These are phyloP conservation scores for Malassezia sympodialis DNA, from an alignment of 1,284 basidiomycete species.

Conservation along the genomic window DNA sequence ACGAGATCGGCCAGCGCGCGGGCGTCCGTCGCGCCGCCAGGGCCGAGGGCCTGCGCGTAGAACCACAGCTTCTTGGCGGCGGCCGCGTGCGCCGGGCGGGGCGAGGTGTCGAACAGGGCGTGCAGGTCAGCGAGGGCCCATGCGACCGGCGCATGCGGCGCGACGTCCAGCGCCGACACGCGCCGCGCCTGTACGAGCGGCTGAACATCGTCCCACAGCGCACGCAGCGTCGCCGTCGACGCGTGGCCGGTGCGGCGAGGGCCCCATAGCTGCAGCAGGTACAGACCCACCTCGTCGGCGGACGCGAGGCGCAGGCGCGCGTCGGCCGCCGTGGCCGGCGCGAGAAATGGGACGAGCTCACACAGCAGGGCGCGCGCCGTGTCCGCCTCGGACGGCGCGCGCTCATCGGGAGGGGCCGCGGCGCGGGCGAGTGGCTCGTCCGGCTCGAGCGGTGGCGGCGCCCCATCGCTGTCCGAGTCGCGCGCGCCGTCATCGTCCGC, in stretches of 20 bases:
- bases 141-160: not conserved
- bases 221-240: not conserved
- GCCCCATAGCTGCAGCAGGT: slow-evolving; percentile 3
- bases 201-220: not conserved
- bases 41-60: slow-evolving; percentile 4
- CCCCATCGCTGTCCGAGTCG: slow-evolving; percentile 7
- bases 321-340: not conserved
- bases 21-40: not conserved
- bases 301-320: not conserved
- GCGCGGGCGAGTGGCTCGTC: not conserved
- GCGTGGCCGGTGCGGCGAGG: not conserved
- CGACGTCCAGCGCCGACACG: not conserved
- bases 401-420: not conserved
- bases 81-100: no score
- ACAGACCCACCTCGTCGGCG: slow-evolving; percentile 7
- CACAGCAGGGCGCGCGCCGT: not conserved
- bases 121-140: slow-evolving; percentile 11
- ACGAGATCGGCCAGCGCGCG: not conserved
- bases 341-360: slow-evolving; percentile 3
- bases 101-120: not conserved
- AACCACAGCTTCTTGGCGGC: slow-evolving; percentile 8
- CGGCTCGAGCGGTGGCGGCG: slow-evolving; percentile 3
- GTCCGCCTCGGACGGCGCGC: not conserved
- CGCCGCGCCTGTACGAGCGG: not conserved
- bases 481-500: not conserved